Evolutionary conservation across 106 monocot genomes (phyloP), one percentile per base, ranked within the genome.

Genomic region (Phalaenopsis aphrodite): DNA sequence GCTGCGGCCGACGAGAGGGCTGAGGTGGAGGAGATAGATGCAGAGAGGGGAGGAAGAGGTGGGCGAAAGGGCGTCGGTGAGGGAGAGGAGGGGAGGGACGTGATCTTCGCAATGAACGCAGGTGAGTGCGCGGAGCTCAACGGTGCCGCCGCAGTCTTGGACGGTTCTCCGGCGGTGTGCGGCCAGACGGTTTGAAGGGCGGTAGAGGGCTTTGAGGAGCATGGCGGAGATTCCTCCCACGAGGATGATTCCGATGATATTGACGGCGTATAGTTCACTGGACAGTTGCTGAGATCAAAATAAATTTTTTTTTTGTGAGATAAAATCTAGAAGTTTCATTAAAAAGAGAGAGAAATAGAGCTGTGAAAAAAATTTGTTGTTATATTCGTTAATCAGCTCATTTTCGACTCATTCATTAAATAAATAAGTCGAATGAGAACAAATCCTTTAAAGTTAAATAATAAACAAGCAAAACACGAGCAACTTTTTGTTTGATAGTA

Each of bases 11-110:
- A 83, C 81, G 56, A 95, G 92, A 81, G 92, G 92, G 77, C 83
- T 81, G 79, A 95, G 90, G 79, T 90, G 90, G 79, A 95, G 88
- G 61, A 84, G 87, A 75, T 88, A 88, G 76, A 88, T 76, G 56
- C 72, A 67, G 57, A 88, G 55, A 2, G 90, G 90, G 24, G 79
- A 71, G 10, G 68, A 66, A 21, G 75, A 41, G 36, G 84, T 56
- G 37, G 88, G 64, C 49, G 81, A 17, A 72, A 85, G 30, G 48
- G 84, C 57, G 61, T 88, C 81, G 42, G 90, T 80, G 79, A 95
- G 42, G 72, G 78, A 71, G 64, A 95, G 65, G 83, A 84, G 82
- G 39, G 81, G 41, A 2, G 89, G 79, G 37, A 88, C 94, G 75
- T 81, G 81, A 1, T 84, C 72, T 67, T 87, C 81, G 79, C 84